Percentiles rank a stretch among this genome's conserved stretches.
phyloP scores from a whole-genome alignment of 1,284 basidiomycete species.

The Neotropicomus parvogracilis region DNA sequence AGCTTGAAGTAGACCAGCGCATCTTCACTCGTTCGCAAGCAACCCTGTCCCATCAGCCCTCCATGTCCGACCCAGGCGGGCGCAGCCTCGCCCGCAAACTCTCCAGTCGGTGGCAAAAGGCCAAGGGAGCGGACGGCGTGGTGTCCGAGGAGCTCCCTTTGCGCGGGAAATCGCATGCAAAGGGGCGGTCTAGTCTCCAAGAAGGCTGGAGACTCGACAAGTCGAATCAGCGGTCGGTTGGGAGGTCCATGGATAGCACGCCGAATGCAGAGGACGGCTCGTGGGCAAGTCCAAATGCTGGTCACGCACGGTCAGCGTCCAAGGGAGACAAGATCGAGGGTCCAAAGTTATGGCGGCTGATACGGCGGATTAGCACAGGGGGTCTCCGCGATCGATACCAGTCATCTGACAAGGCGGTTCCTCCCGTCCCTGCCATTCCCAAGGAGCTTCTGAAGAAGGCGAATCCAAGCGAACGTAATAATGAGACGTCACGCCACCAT shows the following conservation, averaged over 20 bases:
- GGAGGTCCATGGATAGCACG: conserved; percentile 20
- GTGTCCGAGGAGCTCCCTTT: conserved; percentile 17
- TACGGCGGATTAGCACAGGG: conserved; percentile 66
- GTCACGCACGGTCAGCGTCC: conserved; percentile 11
- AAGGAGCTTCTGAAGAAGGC: conserved; percentile 32
- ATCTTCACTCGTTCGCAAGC: not conserved
- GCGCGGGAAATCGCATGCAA: conserved; percentile 12
- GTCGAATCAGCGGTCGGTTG: conserved; percentile 13
- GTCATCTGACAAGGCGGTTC: conserved; percentile 33
- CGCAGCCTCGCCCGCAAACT: conserved; percentile 32
- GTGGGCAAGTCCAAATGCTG: conserved; percentile 7
- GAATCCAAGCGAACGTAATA: conserved; percentile 13
- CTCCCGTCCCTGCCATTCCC: conserved; percentile 62
- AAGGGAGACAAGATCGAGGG: conserved; percentile 23
- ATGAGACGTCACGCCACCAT: conserved; percentile 15
- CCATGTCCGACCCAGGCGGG: conserved; percentile 9
- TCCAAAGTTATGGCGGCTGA: conserved; percentile 58
- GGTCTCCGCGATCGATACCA: conserved; percentile 57
- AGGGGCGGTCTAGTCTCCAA: conserved; percentile 35
- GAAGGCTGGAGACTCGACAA: conserved; percentile 27
- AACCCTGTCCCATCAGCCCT: conserved; percentile 12
- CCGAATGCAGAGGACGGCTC: not conserved
- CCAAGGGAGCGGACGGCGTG: conserved; percentile 19
- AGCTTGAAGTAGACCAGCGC: conserved; percentile 6
- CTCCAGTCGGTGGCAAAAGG: conserved; percentile 44